Percentiles rank a stretch among this genome's conserved stretches.
Evolutionary conservation across 768 basidiomycete genomes (phyloP).

Genomic region (Rhodocollybia butyracea): DNA sequence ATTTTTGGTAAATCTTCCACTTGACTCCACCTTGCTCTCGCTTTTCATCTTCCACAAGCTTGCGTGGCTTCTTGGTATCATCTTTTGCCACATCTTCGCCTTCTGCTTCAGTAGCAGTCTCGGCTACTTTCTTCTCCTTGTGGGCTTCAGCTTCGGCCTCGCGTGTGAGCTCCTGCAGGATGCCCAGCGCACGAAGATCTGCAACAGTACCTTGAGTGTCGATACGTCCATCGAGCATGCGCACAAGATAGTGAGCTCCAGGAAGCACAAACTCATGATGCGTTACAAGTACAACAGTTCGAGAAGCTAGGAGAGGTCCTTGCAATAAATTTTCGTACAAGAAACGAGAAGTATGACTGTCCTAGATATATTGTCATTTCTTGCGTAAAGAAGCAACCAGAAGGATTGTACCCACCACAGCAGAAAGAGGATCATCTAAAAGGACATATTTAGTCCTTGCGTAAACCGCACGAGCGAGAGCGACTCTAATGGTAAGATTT

Average conservation of each 20-base stretch:
- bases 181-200: conserved; percentile 58
- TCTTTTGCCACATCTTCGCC: conserved; percentile 24
- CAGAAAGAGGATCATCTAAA: conserved; percentile 81
- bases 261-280: conserved; percentile 84
- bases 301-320: conserved; percentile 60
- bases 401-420: conserved; percentile 52
- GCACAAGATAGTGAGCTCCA: conserved; percentile 66
- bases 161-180: conserved; percentile 56
- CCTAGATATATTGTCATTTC: conserved; percentile 36
- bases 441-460: conserved; percentile 65
- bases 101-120: conserved; percentile 21
- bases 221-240: conserved; percentile 80
- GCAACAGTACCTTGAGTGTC: conserved; percentile 69
- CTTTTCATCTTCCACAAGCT: conserved; percentile 80
- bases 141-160: conserved; percentile 48
- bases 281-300: conserved; percentile 77
- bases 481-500: conserved; percentile 68
- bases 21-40: conserved; percentile 80
- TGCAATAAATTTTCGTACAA: conserved; percentile 62
- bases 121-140: conserved; percentile 40
- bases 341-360: conserved; percentile 64
- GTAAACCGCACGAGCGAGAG: conserved; percentile 81
- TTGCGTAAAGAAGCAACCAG: background rate
- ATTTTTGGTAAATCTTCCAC: conserved; percentile 66
- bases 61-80: conserved; percentile 58